phyloP scores from a whole-genome alignment of 148 eudicot genomes.

The Beta vulgaris region DNA sequence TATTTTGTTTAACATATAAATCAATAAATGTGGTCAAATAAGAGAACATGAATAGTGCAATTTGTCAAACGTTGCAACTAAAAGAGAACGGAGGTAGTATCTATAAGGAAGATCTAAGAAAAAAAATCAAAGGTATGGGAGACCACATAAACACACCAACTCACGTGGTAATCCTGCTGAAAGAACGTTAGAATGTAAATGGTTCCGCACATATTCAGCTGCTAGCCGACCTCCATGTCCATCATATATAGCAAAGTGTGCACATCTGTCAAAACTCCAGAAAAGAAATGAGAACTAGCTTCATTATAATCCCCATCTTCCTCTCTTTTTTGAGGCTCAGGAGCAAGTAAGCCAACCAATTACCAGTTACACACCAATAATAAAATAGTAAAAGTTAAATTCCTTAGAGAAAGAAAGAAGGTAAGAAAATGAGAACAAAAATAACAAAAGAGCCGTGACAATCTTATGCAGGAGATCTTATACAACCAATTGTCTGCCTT shows the following conservation, averaged over 20 bases:
- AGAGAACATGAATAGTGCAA: too few relatives aligned
- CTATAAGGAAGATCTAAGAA: background rate
- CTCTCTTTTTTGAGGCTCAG: background rate
- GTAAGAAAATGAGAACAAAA: too few relatives aligned
- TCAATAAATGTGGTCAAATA: too few relatives aligned
- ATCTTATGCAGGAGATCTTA: background rate
- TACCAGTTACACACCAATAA: background rate
- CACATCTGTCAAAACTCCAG: slow-evolving; percentile 44
- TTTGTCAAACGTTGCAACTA: too few relatives aligned
- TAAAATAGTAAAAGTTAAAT: background rate
- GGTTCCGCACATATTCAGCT: slow-evolving; percentile 75
- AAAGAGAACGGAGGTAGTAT: too few relatives aligned
- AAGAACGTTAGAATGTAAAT: slow-evolving; percentile 65
- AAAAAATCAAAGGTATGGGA: slow-evolving; percentile 13
- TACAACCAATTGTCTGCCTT: background rate
- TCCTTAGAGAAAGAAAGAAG: background rate
- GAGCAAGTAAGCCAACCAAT: background rate
- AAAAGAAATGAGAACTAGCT: background rate
- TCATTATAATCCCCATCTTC: background rate
- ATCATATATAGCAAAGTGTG: slow-evolving; percentile 81
- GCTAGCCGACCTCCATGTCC: slow-evolving; percentile 91
- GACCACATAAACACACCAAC: slow-evolving; percentile 74
- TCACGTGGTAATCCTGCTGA: slow-evolving; percentile 98
- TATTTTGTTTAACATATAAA: too few relatives aligned
- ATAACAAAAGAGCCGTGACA: too few relatives aligned